Base-by-base conservation (phyloP, 768 basidiomycete genomes). In the Lactarius deliciosus region DNA sequence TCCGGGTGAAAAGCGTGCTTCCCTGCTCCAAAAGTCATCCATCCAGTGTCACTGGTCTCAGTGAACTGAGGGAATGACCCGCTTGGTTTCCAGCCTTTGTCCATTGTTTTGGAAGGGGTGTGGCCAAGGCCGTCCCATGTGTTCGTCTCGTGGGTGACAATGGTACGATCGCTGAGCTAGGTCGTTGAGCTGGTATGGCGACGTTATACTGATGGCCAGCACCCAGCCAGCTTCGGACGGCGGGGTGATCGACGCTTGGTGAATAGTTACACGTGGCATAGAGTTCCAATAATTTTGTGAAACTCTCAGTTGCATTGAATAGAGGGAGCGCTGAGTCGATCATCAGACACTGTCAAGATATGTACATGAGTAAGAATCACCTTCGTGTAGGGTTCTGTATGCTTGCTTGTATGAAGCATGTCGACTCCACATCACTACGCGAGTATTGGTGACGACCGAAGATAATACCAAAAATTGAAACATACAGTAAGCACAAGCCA, bases 401-500 rank as follows among this genome's bases (percentile, higher is more conserved):
- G 83, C 85, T 45, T 80, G 78, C 28, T 76, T 73, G 3, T 77
- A 74, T 20, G 80, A 76, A 50, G 80, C 65, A 8, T 75, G 74
- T 32, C 76, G 77, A 15, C 78, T 73, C 28, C 66, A 66, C 84
- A 86, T 87, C 38, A 86, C 86, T 86, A 40, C 7, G 18, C n/a
- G 61, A 30, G 18, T 36, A 28, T 64, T 50, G 32, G 40, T 22
- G 22, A 28, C 7, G 32, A 38, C 20, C 22, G 6, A 36, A 70
- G 25, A 32, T 40, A 41, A 59, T 5, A 8, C 28, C 8, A 50
- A 47, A 47, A 10, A 5, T 5, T 22, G 32, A 2, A 7, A 64
- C 84, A 73, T 71, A 86, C 85, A 71, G 73, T 82, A 85, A 41
- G 85, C 84, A 65, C 81, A 85, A 40, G 77, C 81, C 34, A 81